phyloP scores from a whole-genome alignment of 176 grass and related monocot genomes.

The Melocanna baccifera region DNA sequence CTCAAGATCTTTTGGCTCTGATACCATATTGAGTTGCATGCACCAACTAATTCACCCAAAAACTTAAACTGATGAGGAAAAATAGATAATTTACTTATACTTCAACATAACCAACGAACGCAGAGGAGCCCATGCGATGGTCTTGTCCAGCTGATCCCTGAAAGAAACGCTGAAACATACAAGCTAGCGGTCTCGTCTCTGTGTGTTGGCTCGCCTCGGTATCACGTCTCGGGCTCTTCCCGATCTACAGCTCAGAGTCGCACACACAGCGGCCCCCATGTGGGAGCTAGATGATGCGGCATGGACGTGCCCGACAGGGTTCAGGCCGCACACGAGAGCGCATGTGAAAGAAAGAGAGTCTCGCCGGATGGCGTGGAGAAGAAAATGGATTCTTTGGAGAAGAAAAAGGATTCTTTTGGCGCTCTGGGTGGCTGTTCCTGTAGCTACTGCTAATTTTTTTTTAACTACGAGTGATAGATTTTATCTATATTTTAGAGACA shows the following conservation, averaged over 20 bases:
- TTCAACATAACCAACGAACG: too few species aligned
- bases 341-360: constrained; percentile 30
- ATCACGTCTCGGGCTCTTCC: not conserved
- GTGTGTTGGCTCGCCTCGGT: not conserved
- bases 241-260: not conserved
- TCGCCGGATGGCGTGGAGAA: not conserved
- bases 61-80: too few species aligned
- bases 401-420: constrained; percentile 19
- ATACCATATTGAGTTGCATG: too few species aligned
- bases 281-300: constrained; percentile 31
- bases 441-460: too few species aligned
- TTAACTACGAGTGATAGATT: too few species aligned
- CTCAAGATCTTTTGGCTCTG: too few species aligned
- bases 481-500: too few species aligned
- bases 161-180: not conserved
- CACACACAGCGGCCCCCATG: not conserved
- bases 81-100: too few species aligned
- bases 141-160: not conserved
- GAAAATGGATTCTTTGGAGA: too few species aligned
- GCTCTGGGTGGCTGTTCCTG: not conserved
- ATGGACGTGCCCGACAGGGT: constrained; percentile 47
- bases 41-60: too few species aligned
- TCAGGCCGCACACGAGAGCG: constrained; percentile 51
- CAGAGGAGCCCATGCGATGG: not conserved
- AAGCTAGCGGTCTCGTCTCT: not conserved